Evolutionary conservation across 208 protist species (phyloP).

Genomic region (Spongospora subterranea): DNA sequence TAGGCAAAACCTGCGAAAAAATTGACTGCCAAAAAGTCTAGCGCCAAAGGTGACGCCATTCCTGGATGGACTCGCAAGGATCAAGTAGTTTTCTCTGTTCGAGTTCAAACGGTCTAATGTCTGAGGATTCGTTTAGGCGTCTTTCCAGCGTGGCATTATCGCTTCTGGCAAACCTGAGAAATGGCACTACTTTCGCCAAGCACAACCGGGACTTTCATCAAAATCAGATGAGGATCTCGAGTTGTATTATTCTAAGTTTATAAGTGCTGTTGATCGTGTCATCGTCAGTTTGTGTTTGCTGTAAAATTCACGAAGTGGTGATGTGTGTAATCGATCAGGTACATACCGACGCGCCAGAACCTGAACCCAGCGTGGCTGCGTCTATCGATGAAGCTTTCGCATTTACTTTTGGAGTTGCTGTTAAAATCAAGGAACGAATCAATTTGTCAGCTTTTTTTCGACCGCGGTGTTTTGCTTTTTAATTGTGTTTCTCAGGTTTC

Average conservation of each 20-base stretch:
- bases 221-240: conserved; percentile 15
- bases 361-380: neutral
- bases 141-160: conserved; percentile 44
- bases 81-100: too few relatives aligned
- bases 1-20: neutral
- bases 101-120: too few relatives aligned
- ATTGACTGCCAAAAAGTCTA: neutral
- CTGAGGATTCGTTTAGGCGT: neutral
- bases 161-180: neutral
- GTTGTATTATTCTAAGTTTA: conserved; percentile 3
- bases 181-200: neutral
- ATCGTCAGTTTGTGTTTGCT: neutral
- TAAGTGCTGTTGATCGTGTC: conserved; percentile 2
- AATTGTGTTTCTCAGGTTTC: neutral
- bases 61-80: neutral
- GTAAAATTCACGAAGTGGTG: neutral
- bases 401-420: conserved; percentile 22
- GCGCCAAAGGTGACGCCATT: neutral
- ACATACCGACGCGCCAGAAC: neutral
- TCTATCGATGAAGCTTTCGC: neutral
- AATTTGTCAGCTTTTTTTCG: neutral
- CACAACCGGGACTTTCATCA: neutral
- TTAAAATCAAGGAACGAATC: conserved; percentile 36
- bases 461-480: neutral
- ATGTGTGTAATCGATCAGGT: neutral